Evolutionary conservation across 257 asterid species (phyloP).

Genomic region (Nicotiana obtusifolia): DNA sequence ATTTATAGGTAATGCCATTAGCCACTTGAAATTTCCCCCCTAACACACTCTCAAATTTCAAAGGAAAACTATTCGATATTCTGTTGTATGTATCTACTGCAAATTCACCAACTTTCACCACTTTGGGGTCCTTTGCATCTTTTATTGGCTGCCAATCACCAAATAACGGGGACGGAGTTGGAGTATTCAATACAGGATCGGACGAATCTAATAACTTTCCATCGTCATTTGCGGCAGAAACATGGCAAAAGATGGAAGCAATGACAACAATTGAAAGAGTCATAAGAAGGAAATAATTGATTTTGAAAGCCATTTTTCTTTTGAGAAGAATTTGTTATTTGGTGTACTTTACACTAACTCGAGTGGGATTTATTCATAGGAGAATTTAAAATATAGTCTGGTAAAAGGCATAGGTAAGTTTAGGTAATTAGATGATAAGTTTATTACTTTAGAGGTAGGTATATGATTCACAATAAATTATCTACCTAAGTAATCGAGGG

Average conservation of each 20-base stretch:
- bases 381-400: neutral
- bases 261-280: conserved; percentile 3
- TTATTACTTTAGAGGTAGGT: neutral
- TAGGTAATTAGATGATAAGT: neutral
- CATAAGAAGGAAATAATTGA: neutral
- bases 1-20: neutral
- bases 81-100: conserved; percentile 11
- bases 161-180: neutral
- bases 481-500: neutral
- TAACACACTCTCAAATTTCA: conserved; percentile 6
- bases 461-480: neutral
- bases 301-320: conserved; percentile 9
- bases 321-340: neutral
- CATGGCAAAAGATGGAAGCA: neutral
- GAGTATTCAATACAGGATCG: too few species aligned
- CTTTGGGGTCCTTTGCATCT: neutral
- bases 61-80: neutral
- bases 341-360: neutral
- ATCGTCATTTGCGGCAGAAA: neutral
- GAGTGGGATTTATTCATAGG: neutral
- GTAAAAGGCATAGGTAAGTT: neutral
- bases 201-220: neutral
- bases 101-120: conserved; percentile 7
- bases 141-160: conserved; percentile 1
- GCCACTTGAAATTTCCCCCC: conserved; percentile 12